A percentile compares a stretch with the other conserved stretches of the same genome.
Evolutionary conservation across 345 rosid genomes (phyloP).

Genomic region (Streptanthus diversifolius): DNA sequence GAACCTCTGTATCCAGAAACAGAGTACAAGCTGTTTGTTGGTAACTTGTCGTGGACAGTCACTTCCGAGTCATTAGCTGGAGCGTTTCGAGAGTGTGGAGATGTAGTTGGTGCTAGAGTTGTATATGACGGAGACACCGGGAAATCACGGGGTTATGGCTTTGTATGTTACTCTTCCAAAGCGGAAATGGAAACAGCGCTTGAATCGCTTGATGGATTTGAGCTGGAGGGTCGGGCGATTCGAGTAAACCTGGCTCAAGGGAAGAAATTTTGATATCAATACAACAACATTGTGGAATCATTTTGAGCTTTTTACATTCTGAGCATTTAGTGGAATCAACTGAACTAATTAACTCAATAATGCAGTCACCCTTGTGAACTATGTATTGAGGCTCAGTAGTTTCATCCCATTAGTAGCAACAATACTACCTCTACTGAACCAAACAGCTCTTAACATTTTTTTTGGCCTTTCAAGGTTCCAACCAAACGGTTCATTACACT

Average conservation of each 20-base stretch:
- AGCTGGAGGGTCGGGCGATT: constrained; percentile 68
- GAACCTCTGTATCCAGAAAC: constrained; percentile 79
- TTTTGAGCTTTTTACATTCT: not conserved
- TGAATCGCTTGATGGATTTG: constrained; percentile 64
- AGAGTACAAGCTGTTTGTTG: constrained; percentile 74
- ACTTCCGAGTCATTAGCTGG: constrained; percentile 61
- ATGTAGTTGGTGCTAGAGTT: constrained; percentile 82
- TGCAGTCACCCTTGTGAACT: too few relatives aligned
- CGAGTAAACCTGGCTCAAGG: constrained; percentile 82
- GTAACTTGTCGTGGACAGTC: constrained; percentile 85
- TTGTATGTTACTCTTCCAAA: constrained; percentile 61
- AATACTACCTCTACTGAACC: too few relatives aligned
- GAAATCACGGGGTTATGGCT: constrained; percentile 77
- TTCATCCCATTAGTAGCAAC: too few relatives aligned
- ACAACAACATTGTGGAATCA: constrained; percentile 4
- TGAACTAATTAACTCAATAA: not conserved
- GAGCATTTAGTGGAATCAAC: not conserved
- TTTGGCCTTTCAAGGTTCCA: too few relatives aligned
- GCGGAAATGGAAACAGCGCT: constrained; percentile 79
- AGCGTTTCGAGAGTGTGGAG: constrained; percentile 73
- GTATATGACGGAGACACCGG: constrained; percentile 85
- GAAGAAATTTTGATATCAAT: constrained; percentile 36
- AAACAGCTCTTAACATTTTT: too few relatives aligned
- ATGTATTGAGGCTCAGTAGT: too few relatives aligned
- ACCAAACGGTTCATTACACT: too few relatives aligned